Evolutionary conservation across 768 basidiomycete genomes (phyloP).

Genomic region (Lactarius pseudohatsudake): DNA sequence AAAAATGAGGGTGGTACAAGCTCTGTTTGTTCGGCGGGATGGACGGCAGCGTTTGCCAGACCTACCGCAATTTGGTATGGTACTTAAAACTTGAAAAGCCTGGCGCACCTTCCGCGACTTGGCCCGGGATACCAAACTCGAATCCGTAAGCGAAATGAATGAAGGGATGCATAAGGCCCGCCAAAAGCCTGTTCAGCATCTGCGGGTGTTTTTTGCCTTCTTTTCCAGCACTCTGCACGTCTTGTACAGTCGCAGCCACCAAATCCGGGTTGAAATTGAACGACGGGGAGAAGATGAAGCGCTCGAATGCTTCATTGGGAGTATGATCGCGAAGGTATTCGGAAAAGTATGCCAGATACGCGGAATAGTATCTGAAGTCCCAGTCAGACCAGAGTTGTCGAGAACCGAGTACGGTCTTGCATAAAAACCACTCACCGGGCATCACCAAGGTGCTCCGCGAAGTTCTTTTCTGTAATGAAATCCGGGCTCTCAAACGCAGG

Average conservation of each 20-base stretch:
- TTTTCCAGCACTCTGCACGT: slow-evolving; percentile 23
- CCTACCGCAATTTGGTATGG: slow-evolving; percentile 38
- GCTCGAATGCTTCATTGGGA: slow-evolving; percentile 50
- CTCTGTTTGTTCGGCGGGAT: slow-evolving; percentile 39
- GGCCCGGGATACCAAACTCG: slow-evolving; percentile 60
- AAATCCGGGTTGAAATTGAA: slow-evolving; percentile 44
- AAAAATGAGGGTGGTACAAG: slow-evolving; percentile 38
- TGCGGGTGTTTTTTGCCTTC: slow-evolving; percentile 40
- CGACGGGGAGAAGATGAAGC: slow-evolving; percentile 56
- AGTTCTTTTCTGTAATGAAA: slow-evolving; percentile 47
- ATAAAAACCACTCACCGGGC: slow-evolving; percentile 41
- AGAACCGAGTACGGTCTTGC: neutral
- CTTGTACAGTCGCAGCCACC: slow-evolving; percentile 27
- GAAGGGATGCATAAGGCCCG: slow-evolving; percentile 60
- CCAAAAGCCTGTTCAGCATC: slow-evolving; percentile 58
- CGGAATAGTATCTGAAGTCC: slow-evolving; percentile 54
- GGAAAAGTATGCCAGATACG: slow-evolving; percentile 58
- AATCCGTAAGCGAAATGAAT: slow-evolving; percentile 64
- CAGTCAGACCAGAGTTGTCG: neutral
- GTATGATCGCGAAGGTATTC: slow-evolving; percentile 43
- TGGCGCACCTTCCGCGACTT: slow-evolving; percentile 58
- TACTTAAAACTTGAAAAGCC: neutral
- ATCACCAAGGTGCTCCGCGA: slow-evolving; percentile 57
- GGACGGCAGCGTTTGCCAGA: slow-evolving; percentile 55
- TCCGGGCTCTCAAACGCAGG: slow-evolving; percentile 46